Percentiles rank a stretch among this genome's conserved stretches.
phyloP scores from a whole-genome alignment of 1,139 yeast species.

The Saccharomyces hybrid region DNA sequence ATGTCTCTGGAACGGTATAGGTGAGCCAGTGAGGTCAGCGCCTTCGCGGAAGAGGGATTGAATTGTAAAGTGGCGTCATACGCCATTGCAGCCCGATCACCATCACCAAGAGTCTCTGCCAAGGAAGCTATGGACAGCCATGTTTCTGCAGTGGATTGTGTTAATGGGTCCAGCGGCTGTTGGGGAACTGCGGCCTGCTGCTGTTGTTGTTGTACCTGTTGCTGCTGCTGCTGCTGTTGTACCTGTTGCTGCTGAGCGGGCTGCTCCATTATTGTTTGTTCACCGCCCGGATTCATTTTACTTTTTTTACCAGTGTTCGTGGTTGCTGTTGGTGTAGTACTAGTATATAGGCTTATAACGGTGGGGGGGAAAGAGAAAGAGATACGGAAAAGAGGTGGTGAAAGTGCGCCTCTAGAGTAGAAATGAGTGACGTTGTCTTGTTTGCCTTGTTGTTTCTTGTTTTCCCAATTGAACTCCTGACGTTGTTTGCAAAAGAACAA shows the following conservation, averaged over 20 bases:
- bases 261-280: conserved; percentile 1
- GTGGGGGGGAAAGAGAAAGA: background rate
- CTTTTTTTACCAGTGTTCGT: background rate
- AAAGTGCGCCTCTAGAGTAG: background rate
- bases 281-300: conserved; percentile 1
- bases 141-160: conserved; percentile 78
- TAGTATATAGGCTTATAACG: background rate
- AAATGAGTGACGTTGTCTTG: background rate
- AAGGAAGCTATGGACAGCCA: conserved; percentile 90
- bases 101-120: conserved; percentile 85
- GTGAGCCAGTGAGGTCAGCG: conserved; percentile 79
- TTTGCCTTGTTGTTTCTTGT: background rate
- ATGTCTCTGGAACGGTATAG: conserved; percentile 83
- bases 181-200: conserved; percentile 50
- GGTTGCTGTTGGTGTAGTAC: background rate
- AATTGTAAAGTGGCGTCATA: conserved; percentile 88
- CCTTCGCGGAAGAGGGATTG: conserved; percentile 78
- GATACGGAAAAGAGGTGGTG: background rate
- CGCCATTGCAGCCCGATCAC: conserved; percentile 81
- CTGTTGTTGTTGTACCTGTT: conserved; percentile 36
- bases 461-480: background rate
- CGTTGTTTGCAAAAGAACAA: background rate
- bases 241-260: conserved; percentile 8
- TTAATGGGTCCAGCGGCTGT: conserved; percentile 31
- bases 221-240: conserved; percentile 8